Base-by-base conservation (phyloP, 1,139 yeast species). In the Schizosaccharomyces versatilis region DNA sequence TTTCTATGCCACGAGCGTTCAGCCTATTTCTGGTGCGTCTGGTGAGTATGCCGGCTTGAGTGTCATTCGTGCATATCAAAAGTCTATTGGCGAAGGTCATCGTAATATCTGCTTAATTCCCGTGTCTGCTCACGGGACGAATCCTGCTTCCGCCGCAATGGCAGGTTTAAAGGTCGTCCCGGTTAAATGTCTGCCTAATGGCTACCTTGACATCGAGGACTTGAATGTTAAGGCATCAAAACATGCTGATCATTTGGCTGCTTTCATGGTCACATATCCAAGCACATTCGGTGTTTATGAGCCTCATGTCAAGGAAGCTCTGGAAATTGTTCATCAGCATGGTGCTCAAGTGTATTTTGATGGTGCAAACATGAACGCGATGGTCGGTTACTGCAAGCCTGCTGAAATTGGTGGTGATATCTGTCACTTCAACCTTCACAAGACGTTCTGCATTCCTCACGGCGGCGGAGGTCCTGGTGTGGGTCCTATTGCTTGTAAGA, bases 401-500 rank as follows among this genome's bases (percentile, higher is more conserved):
- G 98, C 97, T 58, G 96, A 86, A 66, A 73, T 90, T 63, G 97
- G 96, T 55, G 97, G 97, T n/a, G 98, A 90, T 69, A 97, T 90
- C 52, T 90, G 98, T 69, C 98, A 90, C 66, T 76, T 90, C 71
- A 90, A 90, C 67, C 74, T 90, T 66, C 98, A 90, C 73, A 90
- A 90, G 72, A 90, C 98, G 9, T 90, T 90, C 73, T 90, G 97
- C 53, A 86, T 90, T 66, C 94, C 95, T 59, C 98, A 90, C 67
- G 98, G 98, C 64, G 98, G 98, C 65, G 98, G 98, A 67, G 98
- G 98, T 53, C 98, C 98, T 51, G 98, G 97, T 64, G 94, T 88
- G 66, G 98, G 96, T 9, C 97, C 98, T 57, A 93, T 90, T 59
- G 86, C 97, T 74, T 54, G 49, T 60, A 82, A 81, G 64, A 71